These are phyloP conservation scores for Magnusiomyces sp. DNA, from an alignment of 1,139 yeast genomes.

Conservation along the genomic window DNA sequence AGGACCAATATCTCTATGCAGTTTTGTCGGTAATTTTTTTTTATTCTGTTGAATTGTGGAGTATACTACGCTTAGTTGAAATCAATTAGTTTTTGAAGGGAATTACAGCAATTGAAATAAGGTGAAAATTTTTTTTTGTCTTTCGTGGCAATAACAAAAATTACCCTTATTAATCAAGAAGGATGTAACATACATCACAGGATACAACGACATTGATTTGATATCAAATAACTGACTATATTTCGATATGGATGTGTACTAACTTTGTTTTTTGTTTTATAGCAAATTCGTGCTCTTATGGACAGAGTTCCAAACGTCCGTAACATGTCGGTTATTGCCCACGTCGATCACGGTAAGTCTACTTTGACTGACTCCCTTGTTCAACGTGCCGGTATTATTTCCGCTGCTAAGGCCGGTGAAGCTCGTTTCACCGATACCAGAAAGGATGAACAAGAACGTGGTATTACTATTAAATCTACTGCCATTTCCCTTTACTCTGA, in stretches of 20 bases:
- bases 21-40: background rate
- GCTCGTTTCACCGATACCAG: conserved; percentile 99
- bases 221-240: no score
- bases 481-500: conserved; percentile 94
- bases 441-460: conserved; percentile 99
- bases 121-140: no score
- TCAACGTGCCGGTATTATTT: conserved; percentile 98
- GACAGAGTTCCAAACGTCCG: conserved; percentile 99
- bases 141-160: no score
- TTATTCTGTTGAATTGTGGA: background rate
- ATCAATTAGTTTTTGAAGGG: no score
- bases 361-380: conserved; percentile 98
- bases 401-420: conserved; percentile 99
- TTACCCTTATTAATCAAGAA: no score
- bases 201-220: no score
- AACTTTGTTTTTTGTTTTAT: background rate
- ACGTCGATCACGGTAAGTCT: conserved; percentile 99
- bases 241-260: no score
- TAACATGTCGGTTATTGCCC: conserved; percentile 99
- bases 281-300: conserved; percentile 95
- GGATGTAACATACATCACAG: no score
- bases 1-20: no score
- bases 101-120: no score
- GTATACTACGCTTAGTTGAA: no score
- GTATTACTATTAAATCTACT: conserved; percentile 98